phyloP scores from a whole-genome alignment of 306 rosid species.

The Vicia sativa region DNA sequence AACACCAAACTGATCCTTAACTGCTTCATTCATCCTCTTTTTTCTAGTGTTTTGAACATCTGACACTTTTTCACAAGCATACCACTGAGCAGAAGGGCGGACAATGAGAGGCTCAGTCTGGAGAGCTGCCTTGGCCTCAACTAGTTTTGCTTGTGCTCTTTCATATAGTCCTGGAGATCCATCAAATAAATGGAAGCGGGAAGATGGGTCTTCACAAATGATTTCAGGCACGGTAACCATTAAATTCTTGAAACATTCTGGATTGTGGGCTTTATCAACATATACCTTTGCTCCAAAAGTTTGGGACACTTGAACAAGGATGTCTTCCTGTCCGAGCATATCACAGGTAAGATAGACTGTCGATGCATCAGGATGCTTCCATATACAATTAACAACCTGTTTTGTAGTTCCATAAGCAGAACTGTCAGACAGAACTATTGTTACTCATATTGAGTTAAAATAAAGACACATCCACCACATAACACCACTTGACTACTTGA shows the following conservation, averaged over 20 bases:
- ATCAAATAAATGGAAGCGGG: conserved; percentile 67
- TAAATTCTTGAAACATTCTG: conserved; percentile 58
- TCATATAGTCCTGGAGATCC: conserved; percentile 67
- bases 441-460: conserved; percentile 21
- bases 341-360: conserved; percentile 66
- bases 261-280: conserved; percentile 54
- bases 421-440: conserved; percentile 18
- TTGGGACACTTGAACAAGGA: conserved; percentile 60
- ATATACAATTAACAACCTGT: conserved; percentile 79
- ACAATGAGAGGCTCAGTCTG: conserved; percentile 69
- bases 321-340: conserved; percentile 78
- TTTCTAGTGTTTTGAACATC: conserved; percentile 49
- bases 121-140: conserved; percentile 52
- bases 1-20: conserved; percentile 74
- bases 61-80: conserved; percentile 56
- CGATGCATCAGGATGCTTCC: conserved; percentile 77
- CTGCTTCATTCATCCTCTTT: conserved; percentile 60
- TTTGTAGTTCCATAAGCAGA: conserved; percentile 25
- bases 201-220: conserved; percentile 63
- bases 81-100: conserved; percentile 87
- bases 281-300: conserved; percentile 80
- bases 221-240: conserved; percentile 59
- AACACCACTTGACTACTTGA: too few relatives aligned
- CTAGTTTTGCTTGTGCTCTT: conserved; percentile 58
- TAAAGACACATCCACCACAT: too few relatives aligned